A percentile compares a stretch with the other conserved stretches of the same genome.
Evolutionary conservation across 192 early-diverging fungal species (phyloP).

Genomic region (Podila clonocystis): DNA sequence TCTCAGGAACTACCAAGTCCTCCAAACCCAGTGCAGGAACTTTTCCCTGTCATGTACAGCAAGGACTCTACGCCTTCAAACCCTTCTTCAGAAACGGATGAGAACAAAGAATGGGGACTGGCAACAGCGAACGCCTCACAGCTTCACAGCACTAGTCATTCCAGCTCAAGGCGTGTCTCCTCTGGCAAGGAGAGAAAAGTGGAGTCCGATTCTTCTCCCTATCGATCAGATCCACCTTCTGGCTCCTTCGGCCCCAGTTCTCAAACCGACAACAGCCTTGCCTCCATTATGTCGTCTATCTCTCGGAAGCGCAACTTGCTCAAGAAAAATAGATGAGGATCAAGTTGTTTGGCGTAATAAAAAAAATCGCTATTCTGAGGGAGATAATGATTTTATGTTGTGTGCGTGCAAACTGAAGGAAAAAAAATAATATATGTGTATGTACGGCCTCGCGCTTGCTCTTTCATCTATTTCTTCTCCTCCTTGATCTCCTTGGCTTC

Average conservation of each 20-base stretch:
- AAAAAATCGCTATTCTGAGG: not conserved
- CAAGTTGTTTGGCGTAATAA: not conserved
- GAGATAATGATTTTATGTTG: not conserved
- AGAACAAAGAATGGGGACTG: not conserved
- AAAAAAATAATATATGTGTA: too few relatives aligned
- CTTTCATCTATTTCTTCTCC: conserved; percentile 42
- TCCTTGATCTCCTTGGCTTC: conserved; percentile 36
- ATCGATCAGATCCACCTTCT: not conserved
- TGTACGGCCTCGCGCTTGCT: too few relatives aligned
- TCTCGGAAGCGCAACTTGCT: not conserved
- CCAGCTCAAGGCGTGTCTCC: not conserved
- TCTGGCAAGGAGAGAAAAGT: not conserved
- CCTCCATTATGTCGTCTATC: not conserved
- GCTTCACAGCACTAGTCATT: not conserved
- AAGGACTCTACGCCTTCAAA: too few relatives aligned
- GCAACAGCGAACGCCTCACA: not conserved
- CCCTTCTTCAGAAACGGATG: not conserved
- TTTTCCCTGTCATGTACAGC: too few relatives aligned
- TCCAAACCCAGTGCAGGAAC: not conserved
- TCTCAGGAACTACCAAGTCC: not conserved
- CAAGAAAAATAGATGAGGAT: not conserved
- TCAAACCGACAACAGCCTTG: not conserved
- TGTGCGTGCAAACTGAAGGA: too few relatives aligned
- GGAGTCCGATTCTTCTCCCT: not conserved
- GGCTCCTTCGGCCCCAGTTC: not conserved